These are phyloP conservation scores for Agaricus bisporus DNA, from an alignment of 768 basidiomycete species.

Conservation along the genomic window DNA sequence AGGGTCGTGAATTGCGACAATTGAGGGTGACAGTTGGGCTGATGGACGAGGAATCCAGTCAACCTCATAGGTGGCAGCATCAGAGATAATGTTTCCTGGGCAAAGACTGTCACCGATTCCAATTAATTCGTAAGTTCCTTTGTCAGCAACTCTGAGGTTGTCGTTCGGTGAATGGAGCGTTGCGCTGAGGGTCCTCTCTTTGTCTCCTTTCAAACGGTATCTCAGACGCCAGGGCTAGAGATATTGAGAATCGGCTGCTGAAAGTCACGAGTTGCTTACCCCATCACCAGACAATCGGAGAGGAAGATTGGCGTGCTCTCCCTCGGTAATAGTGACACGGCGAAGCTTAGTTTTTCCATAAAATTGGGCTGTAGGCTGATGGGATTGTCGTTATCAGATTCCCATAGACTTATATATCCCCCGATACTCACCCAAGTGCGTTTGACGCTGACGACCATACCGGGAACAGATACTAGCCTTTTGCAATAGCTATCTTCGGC, in stretches of 20 bases:
- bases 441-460: constrained; percentile 79
- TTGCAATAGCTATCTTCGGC: constrained; percentile 89
- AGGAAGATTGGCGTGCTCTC: constrained; percentile 67
- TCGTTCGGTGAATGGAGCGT: constrained; percentile 61
- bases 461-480: constrained; percentile 66
- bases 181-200: constrained; percentile 32
- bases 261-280: constrained; percentile 38
- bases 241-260: not conserved
- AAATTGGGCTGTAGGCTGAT: constrained; percentile 81
- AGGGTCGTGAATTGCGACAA: constrained; percentile 47
- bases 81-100: constrained; percentile 59
- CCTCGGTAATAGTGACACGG: constrained; percentile 63
- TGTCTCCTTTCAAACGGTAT: constrained; percentile 52
- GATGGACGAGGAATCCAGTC: constrained; percentile 77
- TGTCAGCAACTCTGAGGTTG: constrained; percentile 63
- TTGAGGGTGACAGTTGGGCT: constrained; percentile 58
- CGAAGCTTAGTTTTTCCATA: constrained; percentile 61
- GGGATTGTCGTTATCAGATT: not conserved
- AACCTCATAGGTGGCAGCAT: constrained; percentile 62
- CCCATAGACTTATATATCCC: not conserved
- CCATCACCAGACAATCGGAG: constrained; percentile 87
- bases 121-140: constrained; percentile 69
- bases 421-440: constrained; percentile 56
- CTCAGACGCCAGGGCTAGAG: constrained; percentile 81
- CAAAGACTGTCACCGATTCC: constrained; percentile 85